Conservation (phyloP, 495 filamentous ascomycete species). For the Chlorociboria aeruginascens region DNA sequence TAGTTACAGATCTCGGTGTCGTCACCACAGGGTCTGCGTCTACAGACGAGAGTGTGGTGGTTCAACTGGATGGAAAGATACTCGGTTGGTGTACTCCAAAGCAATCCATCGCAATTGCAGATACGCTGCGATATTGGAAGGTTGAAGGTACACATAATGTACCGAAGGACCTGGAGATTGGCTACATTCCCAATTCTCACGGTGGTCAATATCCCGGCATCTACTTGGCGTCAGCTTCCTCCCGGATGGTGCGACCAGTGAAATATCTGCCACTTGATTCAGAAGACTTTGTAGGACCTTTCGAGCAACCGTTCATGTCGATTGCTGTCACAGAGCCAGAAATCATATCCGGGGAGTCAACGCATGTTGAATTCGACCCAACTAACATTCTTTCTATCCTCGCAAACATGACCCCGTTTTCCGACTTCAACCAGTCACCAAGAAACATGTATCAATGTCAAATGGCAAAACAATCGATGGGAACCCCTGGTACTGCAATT, state of each 20-base stretch:
- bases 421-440: constrained; percentile 96
- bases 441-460: constrained; percentile 99
- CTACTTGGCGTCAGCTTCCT: constrained; percentile 77
- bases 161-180: constrained; percentile 80
- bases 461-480: constrained; percentile 99
- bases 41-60: constrained; percentile 65
- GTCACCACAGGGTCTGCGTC: constrained; percentile 58
- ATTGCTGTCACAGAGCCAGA: constrained; percentile 81
- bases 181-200: constrained; percentile 73
- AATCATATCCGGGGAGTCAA: constrained; percentile 72
- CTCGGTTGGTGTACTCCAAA: constrained; percentile 81
- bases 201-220: constrained; percentile 92
- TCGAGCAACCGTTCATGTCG: constrained; percentile 97
- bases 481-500: constrained; percentile 80
- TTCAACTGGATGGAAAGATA: constrained; percentile 82
- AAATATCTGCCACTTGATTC: constrained; percentile 80
- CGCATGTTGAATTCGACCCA: constrained; percentile 88
- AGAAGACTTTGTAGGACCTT: constrained; percentile 78
- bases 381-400: constrained; percentile 97
- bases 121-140: constrained; percentile 87
- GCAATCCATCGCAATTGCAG: constrained; percentile 64
- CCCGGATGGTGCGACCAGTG: constrained; percentile 83
- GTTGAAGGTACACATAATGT: constrained; percentile 79
- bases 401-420: constrained; percentile 98
- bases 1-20: constrained; percentile 69